These are phyloP conservation scores for Penicillium flavigenum DNA, from an alignment of 495 filamentous ascomycete genomes.

Conservation along the genomic window DNA sequence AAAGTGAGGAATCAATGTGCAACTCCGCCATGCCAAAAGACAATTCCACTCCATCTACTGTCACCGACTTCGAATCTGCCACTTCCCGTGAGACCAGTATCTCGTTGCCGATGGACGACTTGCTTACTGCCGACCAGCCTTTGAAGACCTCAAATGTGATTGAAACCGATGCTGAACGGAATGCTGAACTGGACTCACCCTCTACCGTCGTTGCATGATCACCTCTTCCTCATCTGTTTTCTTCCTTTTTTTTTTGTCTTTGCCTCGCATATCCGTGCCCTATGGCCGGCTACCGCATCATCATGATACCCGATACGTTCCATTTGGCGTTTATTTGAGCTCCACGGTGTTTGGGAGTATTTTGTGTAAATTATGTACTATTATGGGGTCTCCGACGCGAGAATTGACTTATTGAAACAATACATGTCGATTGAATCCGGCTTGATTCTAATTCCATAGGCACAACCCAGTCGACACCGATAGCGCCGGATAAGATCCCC, in stretches of 20 bases:
- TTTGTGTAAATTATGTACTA: constrained; percentile 15
- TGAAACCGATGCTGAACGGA: background rate
- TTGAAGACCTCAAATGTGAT: constrained; percentile 4
- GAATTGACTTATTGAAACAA: background rate
- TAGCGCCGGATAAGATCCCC: background rate
- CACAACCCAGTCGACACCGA: background rate
- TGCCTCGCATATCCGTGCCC: constrained; percentile 7
- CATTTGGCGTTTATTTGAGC: constrained; percentile 19
- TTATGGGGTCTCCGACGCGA: background rate
- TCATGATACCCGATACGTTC: constrained; percentile 28
- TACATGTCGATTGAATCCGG: background rate
- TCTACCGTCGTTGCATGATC: constrained; percentile 16
- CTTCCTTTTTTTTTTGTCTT: constrained; percentile 9
- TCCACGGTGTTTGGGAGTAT: background rate
- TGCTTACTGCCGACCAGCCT: background rate
- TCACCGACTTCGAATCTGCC: constrained; percentile 32
- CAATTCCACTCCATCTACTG: constrained; percentile 33
- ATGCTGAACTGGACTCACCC: constrained; percentile 4
- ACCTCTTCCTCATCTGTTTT: background rate
- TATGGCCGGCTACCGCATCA: constrained; percentile 16
- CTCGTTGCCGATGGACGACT: constrained; percentile 16
- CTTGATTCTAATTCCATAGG: background rate
- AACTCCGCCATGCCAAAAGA: constrained; percentile 29
- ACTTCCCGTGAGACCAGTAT: constrained; percentile 41
- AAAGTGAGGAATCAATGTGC: constrained; percentile 24